Conservation (phyloP, 176 grass and related monocot species). For the Cenchrus americanus region DNA sequence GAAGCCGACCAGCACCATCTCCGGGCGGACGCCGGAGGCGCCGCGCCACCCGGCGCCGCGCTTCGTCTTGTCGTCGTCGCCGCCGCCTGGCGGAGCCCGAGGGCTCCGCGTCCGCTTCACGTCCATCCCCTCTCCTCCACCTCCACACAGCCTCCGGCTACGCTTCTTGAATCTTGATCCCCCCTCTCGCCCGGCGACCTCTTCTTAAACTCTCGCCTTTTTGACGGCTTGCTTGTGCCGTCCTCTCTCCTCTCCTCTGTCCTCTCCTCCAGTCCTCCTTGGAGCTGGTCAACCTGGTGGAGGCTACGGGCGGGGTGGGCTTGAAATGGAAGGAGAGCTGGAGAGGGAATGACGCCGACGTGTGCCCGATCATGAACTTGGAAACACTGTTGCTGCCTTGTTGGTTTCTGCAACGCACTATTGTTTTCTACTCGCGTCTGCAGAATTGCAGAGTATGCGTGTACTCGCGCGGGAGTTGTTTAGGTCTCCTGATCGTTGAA, state of each 20-base stretch:
- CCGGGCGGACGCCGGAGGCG: slow-evolving; percentile 47
- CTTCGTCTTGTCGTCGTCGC: slow-evolving; percentile 52
- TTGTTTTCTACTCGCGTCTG: slow-evolving; percentile 2
- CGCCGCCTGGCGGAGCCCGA: slow-evolving; percentile 39
- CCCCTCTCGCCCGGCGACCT: slow-evolving; percentile 6
- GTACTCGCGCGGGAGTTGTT: slow-evolving; percentile 15
- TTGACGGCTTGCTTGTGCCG: slow-evolving; percentile 37
- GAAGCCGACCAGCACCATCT: slow-evolving; percentile 68
- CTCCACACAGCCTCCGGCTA: neutral
- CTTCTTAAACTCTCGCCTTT: neutral
- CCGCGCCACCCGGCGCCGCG: slow-evolving; percentile 51
- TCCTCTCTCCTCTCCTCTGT: slow-evolving; percentile 40
- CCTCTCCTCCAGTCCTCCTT: neutral
- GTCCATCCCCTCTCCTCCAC: slow-evolving; percentile 41
- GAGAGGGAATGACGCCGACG: slow-evolving; percentile 38
- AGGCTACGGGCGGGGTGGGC: neutral
- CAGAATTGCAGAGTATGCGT: neutral
- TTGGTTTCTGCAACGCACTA: neutral
- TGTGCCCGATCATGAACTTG: slow-evolving; percentile 12
- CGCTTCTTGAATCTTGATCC: neutral
- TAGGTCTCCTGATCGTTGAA: neutral
- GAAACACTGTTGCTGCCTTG: neutral
- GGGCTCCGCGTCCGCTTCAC: slow-evolving; percentile 75
- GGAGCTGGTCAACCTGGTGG: slow-evolving; percentile 47
- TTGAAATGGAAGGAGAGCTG: slow-evolving; percentile 22